Evolutionary conservation across 352 stramenopile species (phyloP), one percentile per base, ranked within the genome.

Genomic region (Phytophthora idaei): DNA sequence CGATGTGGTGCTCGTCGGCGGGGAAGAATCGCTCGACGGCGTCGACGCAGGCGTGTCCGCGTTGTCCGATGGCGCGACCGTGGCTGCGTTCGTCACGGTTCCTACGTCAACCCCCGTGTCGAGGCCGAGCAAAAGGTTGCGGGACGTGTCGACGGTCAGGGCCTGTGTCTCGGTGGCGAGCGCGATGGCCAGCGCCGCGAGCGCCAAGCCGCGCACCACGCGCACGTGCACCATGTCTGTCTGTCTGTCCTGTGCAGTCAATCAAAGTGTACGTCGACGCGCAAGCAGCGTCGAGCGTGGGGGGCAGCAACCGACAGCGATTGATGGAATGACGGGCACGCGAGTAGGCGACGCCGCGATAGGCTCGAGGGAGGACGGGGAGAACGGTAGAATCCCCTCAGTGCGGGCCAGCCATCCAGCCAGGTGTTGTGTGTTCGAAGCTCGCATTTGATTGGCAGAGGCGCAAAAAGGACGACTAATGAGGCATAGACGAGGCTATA

Each of bases 211-310:
- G 45, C 55, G 67, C 67, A 67, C 50, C 36, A 63, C 57, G 45
- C 55, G 67, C 67, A 67, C 45, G 36, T 71, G 51, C 21, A 71
- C 55, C 61, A 74, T 70, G 53, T 59, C 42, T 62, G 29, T 67
- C 39, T 62, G 29, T 67, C 39, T 62, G 21, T 64, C 56, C 25
- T 53, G 17, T 44, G 39, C 48, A 37, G 52, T 73, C 46, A 73
- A 73, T 61, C 37, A 55, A 56, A 55, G 55, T 66, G 60, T 73
- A 74, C 66, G 66, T 59, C 66, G 55, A 53, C 66, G 60, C 34
- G 9, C 41, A 25, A 27, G 2, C 28, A 17, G 64, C 53, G 65
- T 50, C 54, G 61, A 70, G 61, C 67, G 67, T 74, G 49, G 49
- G 56, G 41, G 44, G 41, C 27, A 69, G 44, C 66, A 74, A 74